Evolutionary conservation across 2,329 filamentous ascomycete genomes (phyloP).

Genomic region (Nemania sp.): DNA sequence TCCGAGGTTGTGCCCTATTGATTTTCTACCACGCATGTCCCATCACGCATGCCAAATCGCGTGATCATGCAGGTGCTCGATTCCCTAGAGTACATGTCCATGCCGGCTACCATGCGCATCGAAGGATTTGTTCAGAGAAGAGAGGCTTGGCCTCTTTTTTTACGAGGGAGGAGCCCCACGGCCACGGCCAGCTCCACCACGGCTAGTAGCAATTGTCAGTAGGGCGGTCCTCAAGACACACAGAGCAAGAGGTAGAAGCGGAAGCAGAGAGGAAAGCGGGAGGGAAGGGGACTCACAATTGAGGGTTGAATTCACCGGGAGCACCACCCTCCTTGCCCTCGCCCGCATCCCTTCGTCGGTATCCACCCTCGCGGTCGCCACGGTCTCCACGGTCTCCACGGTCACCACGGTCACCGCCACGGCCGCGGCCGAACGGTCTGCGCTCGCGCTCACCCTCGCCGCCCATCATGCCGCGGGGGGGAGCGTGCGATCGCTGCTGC

Average conservation of each 20-base stretch:
- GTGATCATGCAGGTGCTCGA: constrained; percentile 50
- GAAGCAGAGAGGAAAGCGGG: too few species aligned
- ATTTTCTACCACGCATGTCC: constrained; percentile 49
- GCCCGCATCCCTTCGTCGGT: constrained; percentile 86
- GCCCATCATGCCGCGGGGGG: constrained; percentile 97
- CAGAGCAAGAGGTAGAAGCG: background rate
- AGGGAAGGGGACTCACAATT: constrained; percentile 73
- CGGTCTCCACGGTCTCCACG: constrained; percentile 71
- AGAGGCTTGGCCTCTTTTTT: constrained; percentile 50
- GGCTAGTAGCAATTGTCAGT: constrained; percentile 53
- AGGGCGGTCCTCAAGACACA: background rate
- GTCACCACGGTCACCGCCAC: constrained; percentile 68
- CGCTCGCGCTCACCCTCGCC: constrained; percentile 82
- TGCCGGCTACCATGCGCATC: constrained; percentile 40
- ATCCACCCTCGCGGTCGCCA: constrained; percentile 83
- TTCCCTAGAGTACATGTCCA: constrained; percentile 45
- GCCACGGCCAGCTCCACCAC: constrained; percentile 88
- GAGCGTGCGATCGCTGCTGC: constrained; percentile 98
- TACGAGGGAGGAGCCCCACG: constrained; percentile 76
- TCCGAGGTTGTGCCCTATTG: constrained; percentile 52
- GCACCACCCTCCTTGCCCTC: constrained; percentile 90
- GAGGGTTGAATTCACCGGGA: constrained; percentile 88
- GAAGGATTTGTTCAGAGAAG: constrained; percentile 47
- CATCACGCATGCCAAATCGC: constrained; percentile 54
- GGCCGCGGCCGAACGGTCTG: constrained; percentile 80